A percentile compares a stretch with the other conserved stretches of the same genome.
These are phyloP conservation scores for Ailanthus altissimus DNA, from an alignment of 345 rosid genomes.

Conservation along the genomic window DNA sequence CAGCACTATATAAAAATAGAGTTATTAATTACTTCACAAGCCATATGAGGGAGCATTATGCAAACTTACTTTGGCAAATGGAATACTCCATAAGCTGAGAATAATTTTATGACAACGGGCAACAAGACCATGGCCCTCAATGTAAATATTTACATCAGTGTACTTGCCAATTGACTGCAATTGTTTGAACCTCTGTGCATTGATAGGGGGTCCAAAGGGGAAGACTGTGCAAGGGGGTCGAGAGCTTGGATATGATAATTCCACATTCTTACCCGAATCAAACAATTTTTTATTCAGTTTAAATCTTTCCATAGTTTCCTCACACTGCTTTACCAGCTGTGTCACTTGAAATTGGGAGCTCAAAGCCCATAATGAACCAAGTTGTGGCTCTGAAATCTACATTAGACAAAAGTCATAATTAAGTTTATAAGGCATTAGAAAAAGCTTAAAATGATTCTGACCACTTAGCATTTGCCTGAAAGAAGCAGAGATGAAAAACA, in stretches of 20 bases:
- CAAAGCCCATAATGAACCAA: conserved; percentile 56
- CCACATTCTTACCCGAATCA: conserved; percentile 55
- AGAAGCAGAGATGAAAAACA: not conserved
- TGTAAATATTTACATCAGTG: conserved; percentile 58
- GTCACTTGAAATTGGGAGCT: conserved; percentile 65
- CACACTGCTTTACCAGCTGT: conserved; percentile 77
- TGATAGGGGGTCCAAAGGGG: conserved; percentile 69
- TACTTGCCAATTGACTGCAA: conserved; percentile 52
- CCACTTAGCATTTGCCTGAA: conserved; percentile 7
- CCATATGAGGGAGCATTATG: conserved; percentile 10
- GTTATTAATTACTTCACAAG: not conserved
- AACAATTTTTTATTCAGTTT: conserved; percentile 53
- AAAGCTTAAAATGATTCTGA: not conserved
- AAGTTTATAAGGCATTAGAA: conserved; percentile 7
- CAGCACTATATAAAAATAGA: not conserved
- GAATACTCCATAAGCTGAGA: conserved; percentile 82
- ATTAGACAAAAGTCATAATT: conserved; percentile 14
- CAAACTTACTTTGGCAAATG: conserved; percentile 81
- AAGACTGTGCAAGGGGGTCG: conserved; percentile 46
- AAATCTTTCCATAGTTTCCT: conserved; percentile 56
- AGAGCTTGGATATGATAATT: conserved; percentile 58
- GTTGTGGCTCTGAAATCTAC: conserved; percentile 76
- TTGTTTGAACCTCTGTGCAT: conserved; percentile 57
- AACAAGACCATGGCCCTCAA: conserved; percentile 68
- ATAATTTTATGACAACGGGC: conserved; percentile 70